Evolutionary conservation across 2,329 filamentous ascomycete species (phyloP).

Genomic region (Lachnellula cervina): DNA sequence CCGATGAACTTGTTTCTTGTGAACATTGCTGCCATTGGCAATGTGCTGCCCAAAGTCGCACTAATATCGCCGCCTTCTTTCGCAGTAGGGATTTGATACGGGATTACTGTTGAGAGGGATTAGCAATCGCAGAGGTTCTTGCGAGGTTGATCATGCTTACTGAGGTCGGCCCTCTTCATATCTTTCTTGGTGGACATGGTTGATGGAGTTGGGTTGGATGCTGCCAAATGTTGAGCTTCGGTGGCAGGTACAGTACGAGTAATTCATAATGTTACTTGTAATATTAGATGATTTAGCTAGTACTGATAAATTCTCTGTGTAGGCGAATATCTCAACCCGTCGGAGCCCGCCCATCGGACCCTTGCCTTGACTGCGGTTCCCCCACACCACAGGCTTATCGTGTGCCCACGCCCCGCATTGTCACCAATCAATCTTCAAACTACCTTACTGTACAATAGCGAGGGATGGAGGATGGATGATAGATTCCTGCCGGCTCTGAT

Average conservation of each 20-base stretch:
- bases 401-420: too few species aligned
- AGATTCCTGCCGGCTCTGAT: too few species aligned
- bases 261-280: background rate
- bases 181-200: conserved; percentile 67
- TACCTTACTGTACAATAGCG: too few species aligned
- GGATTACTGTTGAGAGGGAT: conserved; percentile 60
- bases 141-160: conserved; percentile 43
- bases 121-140: conserved; percentile 3
- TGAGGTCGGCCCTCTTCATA: conserved; percentile 68
- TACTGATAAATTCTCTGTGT: too few species aligned
- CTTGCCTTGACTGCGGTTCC: too few species aligned
- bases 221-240: background rate
- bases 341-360: too few species aligned
- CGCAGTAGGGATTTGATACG: conserved; percentile 72
- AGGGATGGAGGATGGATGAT: too few species aligned
- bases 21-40: conserved; percentile 96
- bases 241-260: background rate
- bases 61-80: conserved; percentile 65
- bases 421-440: too few species aligned
- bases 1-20: conserved; percentile 79
- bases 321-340: too few species aligned
- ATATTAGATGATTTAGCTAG: too few species aligned
- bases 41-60: conserved; percentile 67
- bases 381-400: too few species aligned
- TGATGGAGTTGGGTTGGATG: background rate